Evolutionary conservation across 169 alveolate genomes (phyloP).

Genomic region (Plasmodium berghei): DNA sequence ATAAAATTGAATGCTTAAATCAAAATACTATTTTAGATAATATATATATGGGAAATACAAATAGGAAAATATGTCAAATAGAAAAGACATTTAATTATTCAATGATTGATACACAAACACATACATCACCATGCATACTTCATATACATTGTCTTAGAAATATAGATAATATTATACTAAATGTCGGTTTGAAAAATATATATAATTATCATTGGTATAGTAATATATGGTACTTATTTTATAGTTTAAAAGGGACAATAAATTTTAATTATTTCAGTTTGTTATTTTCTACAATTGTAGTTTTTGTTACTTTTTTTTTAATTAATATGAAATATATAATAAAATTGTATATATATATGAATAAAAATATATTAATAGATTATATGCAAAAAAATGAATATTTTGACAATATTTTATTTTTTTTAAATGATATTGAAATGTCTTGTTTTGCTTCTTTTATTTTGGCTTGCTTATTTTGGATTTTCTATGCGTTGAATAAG

Average conservation of each 20-base stretch:
- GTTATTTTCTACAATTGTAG: conserved; percentile 55
- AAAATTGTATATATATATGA: conserved; percentile 17
- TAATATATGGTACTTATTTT: conserved; percentile 61
- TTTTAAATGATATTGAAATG: conserved; percentile 42
- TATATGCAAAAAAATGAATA: not conserved
- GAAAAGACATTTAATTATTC: conserved; percentile 71
- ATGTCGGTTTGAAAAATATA: conserved; percentile 57
- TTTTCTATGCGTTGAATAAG: conserved; percentile 46
- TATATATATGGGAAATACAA: conserved; percentile 24
- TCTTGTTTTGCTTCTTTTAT: conserved; percentile 36
- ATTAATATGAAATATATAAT: conserved; percentile 45
- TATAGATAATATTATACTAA: conserved; percentile 27
- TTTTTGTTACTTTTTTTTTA: conserved; percentile 26
- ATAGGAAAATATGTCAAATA: conserved; percentile 57
- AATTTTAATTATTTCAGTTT: conserved; percentile 66
- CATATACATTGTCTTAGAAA: conserved; percentile 72
- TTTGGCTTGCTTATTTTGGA: conserved; percentile 53
- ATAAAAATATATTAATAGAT: conserved; percentile 15
- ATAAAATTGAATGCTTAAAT: conserved; percentile 33
- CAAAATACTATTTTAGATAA: conserved; percentile 48
- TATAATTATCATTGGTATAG: conserved; percentile 64
- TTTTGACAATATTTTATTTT: conserved; percentile 9
- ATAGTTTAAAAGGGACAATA: conserved; percentile 66
- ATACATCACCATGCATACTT: conserved; percentile 65
- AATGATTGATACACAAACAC: conserved; percentile 49